Evolutionary conservation across 805 yeast species (phyloP).

Genomic region (Saturnispora silvae): DNA sequence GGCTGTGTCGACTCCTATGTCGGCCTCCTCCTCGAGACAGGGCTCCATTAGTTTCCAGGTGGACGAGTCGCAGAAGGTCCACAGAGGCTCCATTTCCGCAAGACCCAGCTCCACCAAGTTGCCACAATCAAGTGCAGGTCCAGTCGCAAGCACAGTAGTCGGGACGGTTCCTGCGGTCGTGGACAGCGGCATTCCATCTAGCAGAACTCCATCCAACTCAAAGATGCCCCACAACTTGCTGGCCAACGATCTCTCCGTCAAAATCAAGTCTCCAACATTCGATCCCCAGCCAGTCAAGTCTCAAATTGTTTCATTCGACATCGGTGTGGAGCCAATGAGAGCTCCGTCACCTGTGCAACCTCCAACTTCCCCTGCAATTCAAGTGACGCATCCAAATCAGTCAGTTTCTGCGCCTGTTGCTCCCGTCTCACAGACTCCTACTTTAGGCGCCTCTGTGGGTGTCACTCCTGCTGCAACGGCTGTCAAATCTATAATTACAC

Average conservation of each 20-base stretch:
- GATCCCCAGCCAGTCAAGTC: background rate
- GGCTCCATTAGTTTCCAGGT: conserved; percentile 37
- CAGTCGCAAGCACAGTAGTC: background rate
- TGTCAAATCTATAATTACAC: background rate
- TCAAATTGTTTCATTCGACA: conserved; percentile 4
- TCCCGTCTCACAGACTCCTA: no score
- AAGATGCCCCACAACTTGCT: conserved; percentile 6
- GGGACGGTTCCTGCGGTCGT: conserved; percentile 12
- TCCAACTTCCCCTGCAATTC: background rate
- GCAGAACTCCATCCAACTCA: conserved; percentile 21
- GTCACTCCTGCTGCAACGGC: no score
- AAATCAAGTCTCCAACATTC: conserved; percentile 4
- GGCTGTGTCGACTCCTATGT: conserved; percentile 5
- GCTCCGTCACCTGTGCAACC: background rate
- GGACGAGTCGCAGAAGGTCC: conserved; percentile 28
- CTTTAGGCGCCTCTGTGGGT: no score
- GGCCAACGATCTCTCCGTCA: background rate
- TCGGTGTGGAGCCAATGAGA: background rate
- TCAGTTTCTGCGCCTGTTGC: background rate
- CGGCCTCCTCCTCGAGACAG: conserved; percentile 8
- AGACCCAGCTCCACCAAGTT: conserved; percentile 35
- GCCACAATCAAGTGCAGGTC: background rate
- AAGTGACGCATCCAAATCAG: background rate
- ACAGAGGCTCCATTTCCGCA: conserved; percentile 49
- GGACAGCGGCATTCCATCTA: conserved; percentile 20